Evolutionary conservation across 306 rosid species (phyloP).

Genomic region (Vigna trinervia): DNA sequence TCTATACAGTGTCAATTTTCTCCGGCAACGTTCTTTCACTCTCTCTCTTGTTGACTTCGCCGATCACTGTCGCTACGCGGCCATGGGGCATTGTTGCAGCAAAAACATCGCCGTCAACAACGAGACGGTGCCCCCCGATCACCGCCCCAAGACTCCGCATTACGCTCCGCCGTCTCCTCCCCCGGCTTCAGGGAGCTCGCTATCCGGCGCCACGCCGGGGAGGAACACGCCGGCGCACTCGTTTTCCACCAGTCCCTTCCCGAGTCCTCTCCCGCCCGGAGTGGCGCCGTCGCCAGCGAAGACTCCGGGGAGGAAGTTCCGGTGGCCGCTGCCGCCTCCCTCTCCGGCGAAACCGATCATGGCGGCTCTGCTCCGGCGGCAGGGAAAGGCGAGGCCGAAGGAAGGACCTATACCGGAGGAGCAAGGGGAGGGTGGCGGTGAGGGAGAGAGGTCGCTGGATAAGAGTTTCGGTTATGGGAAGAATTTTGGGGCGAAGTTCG

Average conservation of each 20-base stretch:
- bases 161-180: conserved; percentile 29
- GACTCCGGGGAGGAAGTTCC: conserved; percentile 79
- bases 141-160: conserved; percentile 30
- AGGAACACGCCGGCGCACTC: conserved; percentile 68
- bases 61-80: conserved; percentile 36
- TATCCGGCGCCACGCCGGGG: conserved; percentile 50
- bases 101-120: conserved; percentile 64
- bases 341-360: conserved; percentile 99
- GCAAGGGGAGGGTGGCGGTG: conserved; percentile 58
- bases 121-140: conserved; percentile 49
- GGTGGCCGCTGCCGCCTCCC: conserved; percentile 96
- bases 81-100: conserved; percentile 91
- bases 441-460: conserved; percentile 72
- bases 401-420: conserved; percentile 93
- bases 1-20: conserved; percentile 37
- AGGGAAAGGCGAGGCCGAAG: conserved; percentile 65
- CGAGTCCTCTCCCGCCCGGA: conserved; percentile 81
- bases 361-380: conserved; percentile 69
- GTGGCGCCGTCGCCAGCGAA: conserved; percentile 92
- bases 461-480: conserved; percentile 87
- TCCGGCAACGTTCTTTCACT: conserved; percentile 41
- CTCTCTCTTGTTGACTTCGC: conserved; percentile 52
- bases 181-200: conserved; percentile 17
- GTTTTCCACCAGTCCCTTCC: conserved; percentile 68
- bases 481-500: conserved; percentile 84